Evolutionary conservation across 2,329 filamentous ascomycete species (phyloP), one percentile per base, ranked within the genome.

Genomic region (Dothidotthia symphoricarpi): DNA sequence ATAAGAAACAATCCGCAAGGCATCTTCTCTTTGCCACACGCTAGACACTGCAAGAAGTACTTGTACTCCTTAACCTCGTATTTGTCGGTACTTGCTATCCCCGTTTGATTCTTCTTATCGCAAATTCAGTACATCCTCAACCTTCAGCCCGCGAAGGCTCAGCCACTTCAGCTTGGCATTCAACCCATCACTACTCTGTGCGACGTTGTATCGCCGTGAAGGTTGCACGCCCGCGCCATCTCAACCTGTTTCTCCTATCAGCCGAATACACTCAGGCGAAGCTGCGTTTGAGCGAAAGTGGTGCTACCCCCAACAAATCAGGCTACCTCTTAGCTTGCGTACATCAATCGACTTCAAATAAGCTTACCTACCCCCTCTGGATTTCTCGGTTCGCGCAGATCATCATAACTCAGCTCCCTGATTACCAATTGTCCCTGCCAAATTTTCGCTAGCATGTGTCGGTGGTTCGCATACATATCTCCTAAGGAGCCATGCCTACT

Each of bases 401-500:
- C n/a, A n/a, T n/a, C n/a, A n/a, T n/a, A n/a, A n/a, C n/a, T n/a
- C n/a, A n/a, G n/a, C n/a, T n/a, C n/a, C n/a, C n/a, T n/a, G n/a
- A n/a, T n/a, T n/a, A n/a, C n/a, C n/a, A n/a, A n/a, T n/a, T n/a
- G n/a, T n/a, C n/a, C n/a, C n/a, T n/a, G n/a, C n/a, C n/a, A n/a
- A n/a, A n/a, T n/a, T n/a, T n/a, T n/a, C n/a, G n/a, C n/a, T n/a
- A 51, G 14, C 27, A 74, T 71, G 69, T 71, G 69, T 61, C 74
- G 75, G 24, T 78, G 75, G 75, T 77, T 78, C 47, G 75, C 75
- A 14, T 78, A 78, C 51, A 70, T 79, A 39, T 76, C 74, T 1
- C 66, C 69, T 1, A 67, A 62, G 0, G 76, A 79, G 61, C 71
- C 73, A 10, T 77, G 74, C 57, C 70, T 79, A 29, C 67, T 79